These are phyloP conservation scores for Lactuca sativa DNA, from an alignment of 129 eudicot species.

Conservation along the genomic window DNA sequence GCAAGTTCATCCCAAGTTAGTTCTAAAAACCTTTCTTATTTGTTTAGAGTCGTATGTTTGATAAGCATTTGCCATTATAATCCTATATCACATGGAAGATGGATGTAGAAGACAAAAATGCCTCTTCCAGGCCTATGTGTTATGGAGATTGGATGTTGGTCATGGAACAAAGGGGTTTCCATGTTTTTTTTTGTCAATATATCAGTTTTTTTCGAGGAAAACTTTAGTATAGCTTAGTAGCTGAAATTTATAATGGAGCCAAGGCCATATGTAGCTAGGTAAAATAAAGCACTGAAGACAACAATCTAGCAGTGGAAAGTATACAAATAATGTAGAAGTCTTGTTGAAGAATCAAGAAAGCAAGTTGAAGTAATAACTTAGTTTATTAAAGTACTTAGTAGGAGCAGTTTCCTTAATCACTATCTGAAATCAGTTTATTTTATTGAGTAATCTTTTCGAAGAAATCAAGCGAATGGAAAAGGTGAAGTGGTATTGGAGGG, in stretches of 20 bases:
- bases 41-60: background rate
- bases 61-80: constrained; percentile 8
- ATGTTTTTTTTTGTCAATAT: background rate
- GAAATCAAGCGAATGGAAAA: background rate
- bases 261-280: background rate
- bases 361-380: background rate
- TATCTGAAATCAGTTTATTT: background rate
- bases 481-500: constrained; percentile 8
- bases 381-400: background rate
- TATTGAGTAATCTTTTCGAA: background rate
- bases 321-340: background rate
- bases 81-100: background rate
- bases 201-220: constrained; percentile 7
- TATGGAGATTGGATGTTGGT: background rate
- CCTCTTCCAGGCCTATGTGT: background rate
- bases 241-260: constrained; percentile 3
- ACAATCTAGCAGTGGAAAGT: background rate
- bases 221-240: background rate
- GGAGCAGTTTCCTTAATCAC: background rate
- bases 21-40: background rate
- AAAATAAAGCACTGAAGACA: background rate
- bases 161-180: background rate
- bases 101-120: background rate
- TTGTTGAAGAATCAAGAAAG: background rate
- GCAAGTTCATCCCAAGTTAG: background rate